Conservation (phyloP, 2,329 filamentous ascomycete genomes). For the Talaromyces piceae region DNA sequence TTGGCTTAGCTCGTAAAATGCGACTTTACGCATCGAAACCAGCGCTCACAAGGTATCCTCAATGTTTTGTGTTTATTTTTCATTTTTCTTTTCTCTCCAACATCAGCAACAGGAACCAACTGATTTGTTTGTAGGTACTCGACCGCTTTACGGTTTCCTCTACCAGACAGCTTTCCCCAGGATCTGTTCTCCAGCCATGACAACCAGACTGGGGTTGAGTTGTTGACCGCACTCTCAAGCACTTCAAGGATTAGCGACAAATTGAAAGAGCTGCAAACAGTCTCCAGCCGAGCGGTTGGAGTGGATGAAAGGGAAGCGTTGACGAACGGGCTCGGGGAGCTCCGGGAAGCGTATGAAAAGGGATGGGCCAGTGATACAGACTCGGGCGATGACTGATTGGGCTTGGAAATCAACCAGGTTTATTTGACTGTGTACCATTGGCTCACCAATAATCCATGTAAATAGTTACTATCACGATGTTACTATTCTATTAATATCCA, state of each 20-base stretch:
- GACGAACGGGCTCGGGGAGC: slow-evolving; percentile 70
- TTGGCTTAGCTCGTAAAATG: slow-evolving; percentile 22
- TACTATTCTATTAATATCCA: too few relatives aligned
- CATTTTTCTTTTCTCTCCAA: too few relatives aligned
- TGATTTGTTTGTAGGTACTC: slow-evolving; percentile 22
- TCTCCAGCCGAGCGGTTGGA: slow-evolving; percentile 55
- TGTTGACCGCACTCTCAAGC: slow-evolving; percentile 57
- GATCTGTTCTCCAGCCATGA: slow-evolving; percentile 54
- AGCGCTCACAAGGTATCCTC: slow-evolving; percentile 30
- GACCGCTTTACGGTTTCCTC: slow-evolving; percentile 57
- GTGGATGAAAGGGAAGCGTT: slow-evolving; percentile 77
- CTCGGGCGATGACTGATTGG: slow-evolving; percentile 33
- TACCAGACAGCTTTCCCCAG: slow-evolving; percentile 76
- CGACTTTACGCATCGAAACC: slow-evolving; percentile 27
- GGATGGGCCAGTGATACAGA: slow-evolving; percentile 68
- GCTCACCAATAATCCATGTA: not conserved
- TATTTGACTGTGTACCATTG: not conserved
- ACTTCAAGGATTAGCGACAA: slow-evolving; percentile 65
- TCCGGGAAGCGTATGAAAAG: slow-evolving; percentile 82
- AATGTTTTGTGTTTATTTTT: not conserved
- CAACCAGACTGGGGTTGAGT: slow-evolving; percentile 38
- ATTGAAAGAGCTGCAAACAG: slow-evolving; percentile 58
- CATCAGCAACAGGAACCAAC: not conserved
- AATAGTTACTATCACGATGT: too few relatives aligned
- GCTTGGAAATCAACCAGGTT: not conserved